Base-by-base conservation (phyloP, 768 basidiomycete genomes). In the Butyriboletus loyo region DNA sequence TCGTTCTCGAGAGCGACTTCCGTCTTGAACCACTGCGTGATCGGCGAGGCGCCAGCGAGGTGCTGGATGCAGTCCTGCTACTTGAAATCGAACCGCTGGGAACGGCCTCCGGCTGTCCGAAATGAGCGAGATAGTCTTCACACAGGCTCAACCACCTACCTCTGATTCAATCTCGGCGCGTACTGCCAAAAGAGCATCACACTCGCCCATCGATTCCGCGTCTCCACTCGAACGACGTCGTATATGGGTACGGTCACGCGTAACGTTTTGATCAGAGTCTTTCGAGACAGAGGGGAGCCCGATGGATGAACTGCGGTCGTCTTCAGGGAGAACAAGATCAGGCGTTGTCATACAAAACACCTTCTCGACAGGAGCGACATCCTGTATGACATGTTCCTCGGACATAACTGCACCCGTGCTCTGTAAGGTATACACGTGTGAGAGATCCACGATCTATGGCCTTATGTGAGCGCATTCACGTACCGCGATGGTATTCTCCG, bases 1-100 rank as follows among this genome's bases (percentile, higher is more conserved):
- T 9, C 19, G 14, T 19, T 35, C 45, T 34, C 28, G 49, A 46
- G 17, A 7, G 17, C 5, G 30, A 54, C 34, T 17, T 35, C 3
- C 5, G 14, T 32, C 15, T 53, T 7, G 46, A 27, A 28, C 25
- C 17, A 8, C 7, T 15, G 25, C n/a, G 49, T 4, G 25, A 31
- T 14, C 28, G 49, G 3, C 31, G 40, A 9, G 27, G 44, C 3
- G 13, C 49, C 0, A 51, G 35, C 13, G 55, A 55, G 10, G 56
- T 49, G 43, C 62, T 66, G 7, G 64, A 65, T 8, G 19, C 52
- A 5, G 59, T 57, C 46, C 25, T 47, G n/a, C 64, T 64, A 19
- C 60, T 55, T 25, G 7, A 2, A 3, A 11, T n/a, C 19, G 58
- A 49, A 37, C 5, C 30, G 13, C 1, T 1, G 1, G 35, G 22